These are phyloP conservation scores for Selaginella moellendorffii DNA, from an alignment of 75 land plant species.

Conservation along the genomic window DNA sequence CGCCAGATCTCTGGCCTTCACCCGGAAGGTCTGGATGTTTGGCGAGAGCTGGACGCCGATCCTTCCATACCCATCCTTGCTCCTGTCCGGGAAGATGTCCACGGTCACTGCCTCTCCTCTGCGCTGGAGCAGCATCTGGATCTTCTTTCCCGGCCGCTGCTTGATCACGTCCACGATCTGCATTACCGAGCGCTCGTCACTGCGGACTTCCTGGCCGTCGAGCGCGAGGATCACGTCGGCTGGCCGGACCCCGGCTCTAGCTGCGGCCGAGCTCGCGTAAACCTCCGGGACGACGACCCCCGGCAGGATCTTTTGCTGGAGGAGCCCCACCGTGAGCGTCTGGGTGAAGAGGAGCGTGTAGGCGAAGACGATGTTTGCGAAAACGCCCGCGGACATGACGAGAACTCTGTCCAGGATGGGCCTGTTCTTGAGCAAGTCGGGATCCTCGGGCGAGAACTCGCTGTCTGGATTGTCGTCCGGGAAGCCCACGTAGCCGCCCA, in stretches of 20 bases:
- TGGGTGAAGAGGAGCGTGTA: slow-evolving; percentile 58
- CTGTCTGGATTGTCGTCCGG: slow-evolving; percentile 85
- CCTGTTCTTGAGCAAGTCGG: slow-evolving; percentile 61
- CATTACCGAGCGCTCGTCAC: slow-evolving; percentile 33
- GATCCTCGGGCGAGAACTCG: slow-evolving; percentile 58
- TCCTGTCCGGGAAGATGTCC: slow-evolving; percentile 51
- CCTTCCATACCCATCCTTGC: slow-evolving; percentile 53
- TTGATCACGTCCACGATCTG: slow-evolving; percentile 68
- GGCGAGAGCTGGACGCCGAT: slow-evolving; percentile 90
- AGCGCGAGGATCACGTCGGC: slow-evolving; percentile 63
- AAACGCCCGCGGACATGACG: slow-evolving; percentile 86
- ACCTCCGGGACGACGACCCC: slow-evolving; percentile 86
- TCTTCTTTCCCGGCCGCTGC: slow-evolving; percentile 28
- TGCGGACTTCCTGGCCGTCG: slow-evolving; percentile 30
- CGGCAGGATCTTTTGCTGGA: slow-evolving; percentile 54
- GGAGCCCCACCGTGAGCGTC: slow-evolving; percentile 54
- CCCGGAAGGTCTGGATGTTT: slow-evolving; percentile 36
- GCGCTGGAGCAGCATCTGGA: slow-evolving; percentile 40
- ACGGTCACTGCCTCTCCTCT: slow-evolving; percentile 19
- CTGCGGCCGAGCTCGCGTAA: slow-evolving; percentile 53
- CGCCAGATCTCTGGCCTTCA: slow-evolving; percentile 31
- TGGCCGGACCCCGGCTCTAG: slow-evolving; percentile 49
- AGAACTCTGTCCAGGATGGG: slow-evolving; percentile 57
- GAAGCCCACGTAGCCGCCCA: slow-evolving; percentile 89
- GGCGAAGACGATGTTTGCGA: slow-evolving; percentile 78